Evolutionary conservation across 495 filamentous ascomycete genomes (phyloP).

Genomic region (Aspergillus saccharolyticus): DNA sequence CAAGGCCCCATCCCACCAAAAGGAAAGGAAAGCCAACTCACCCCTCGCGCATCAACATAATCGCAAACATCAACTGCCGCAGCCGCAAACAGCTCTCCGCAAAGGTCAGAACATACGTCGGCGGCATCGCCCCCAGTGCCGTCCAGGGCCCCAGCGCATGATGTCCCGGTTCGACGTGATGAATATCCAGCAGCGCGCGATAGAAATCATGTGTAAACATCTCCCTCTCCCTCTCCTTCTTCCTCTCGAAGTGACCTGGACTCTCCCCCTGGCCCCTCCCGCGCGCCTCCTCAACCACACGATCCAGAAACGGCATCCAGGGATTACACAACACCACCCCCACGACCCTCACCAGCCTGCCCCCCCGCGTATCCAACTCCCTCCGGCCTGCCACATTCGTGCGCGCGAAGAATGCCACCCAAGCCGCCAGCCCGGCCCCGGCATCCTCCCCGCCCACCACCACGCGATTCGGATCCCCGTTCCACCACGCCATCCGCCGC

Average conservation of each 20-base stretch:
- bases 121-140: conserved; percentile 23
- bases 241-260: no score
- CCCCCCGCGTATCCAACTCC: conserved; percentile 22
- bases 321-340: conserved; percentile 27
- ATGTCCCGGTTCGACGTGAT: neutral
- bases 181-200: neutral
- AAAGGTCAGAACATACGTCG: conserved; percentile 40
- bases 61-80: conserved; percentile 41
- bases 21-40: conserved; percentile 18
- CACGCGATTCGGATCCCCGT: conserved; percentile 24
- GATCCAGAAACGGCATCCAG: conserved; percentile 31
- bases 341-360: conserved; percentile 41
- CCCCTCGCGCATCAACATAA: conserved; percentile 33
- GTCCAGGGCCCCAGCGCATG: neutral
- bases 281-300: conserved; percentile 28
- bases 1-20: neutral
- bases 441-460: conserved; percentile 46
- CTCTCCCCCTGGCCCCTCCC: conserved; percentile 21
- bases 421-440: conserved; percentile 41
- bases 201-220: conserved; percentile 6
- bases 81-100: conserved; percentile 46
- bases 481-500: conserved; percentile 27
- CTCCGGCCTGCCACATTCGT: conserved; percentile 21
- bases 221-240: conserved; percentile 31
- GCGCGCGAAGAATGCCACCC: conserved; percentile 26